Evolutionary conservation across 2,329 filamentous ascomycete species (phyloP).

Genomic region (Bipolaris bicolor): DNA sequence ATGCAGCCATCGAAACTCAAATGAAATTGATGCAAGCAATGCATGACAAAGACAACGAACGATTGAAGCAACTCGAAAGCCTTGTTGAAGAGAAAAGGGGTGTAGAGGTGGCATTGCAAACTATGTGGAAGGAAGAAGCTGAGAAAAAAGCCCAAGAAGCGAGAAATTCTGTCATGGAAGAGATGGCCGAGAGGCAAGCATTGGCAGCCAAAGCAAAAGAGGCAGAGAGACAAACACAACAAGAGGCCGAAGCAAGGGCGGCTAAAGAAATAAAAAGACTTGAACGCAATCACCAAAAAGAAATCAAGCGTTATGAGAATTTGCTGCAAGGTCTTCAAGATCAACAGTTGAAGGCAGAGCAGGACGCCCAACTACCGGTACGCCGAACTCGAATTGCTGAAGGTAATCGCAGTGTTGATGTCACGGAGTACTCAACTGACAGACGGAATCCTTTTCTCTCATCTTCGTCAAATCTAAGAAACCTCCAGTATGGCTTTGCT

Average conservation of each 20-base stretch:
- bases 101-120: not conserved
- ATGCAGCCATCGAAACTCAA: slow-evolving; percentile 1
- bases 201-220: not conserved
- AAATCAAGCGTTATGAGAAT: slow-evolving; percentile 2
- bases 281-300: not conserved
- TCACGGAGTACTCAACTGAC: slow-evolving; percentile 23
- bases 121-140: not conserved
- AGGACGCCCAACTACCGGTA: not conserved
- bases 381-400: slow-evolving; percentile 22
- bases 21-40: slow-evolving; percentile 6
- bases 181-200: not conserved
- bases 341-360: not conserved
- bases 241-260: not conserved
- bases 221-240: not conserved
- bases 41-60: not conserved
- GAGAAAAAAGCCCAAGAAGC: not conserved
- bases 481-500: not conserved
- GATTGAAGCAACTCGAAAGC: slow-evolving; percentile 2
- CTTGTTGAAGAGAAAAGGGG: not conserved
- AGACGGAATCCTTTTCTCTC: not conserved
- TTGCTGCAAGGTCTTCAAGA: slow-evolving; percentile 1
- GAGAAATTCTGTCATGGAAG: not conserved
- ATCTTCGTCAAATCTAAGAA: not conserved
- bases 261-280: not conserved
- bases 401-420: slow-evolving; percentile 25